These are phyloP conservation scores for Pichia heedii DNA, from an alignment of 805 yeast genomes.

Conservation along the genomic window DNA sequence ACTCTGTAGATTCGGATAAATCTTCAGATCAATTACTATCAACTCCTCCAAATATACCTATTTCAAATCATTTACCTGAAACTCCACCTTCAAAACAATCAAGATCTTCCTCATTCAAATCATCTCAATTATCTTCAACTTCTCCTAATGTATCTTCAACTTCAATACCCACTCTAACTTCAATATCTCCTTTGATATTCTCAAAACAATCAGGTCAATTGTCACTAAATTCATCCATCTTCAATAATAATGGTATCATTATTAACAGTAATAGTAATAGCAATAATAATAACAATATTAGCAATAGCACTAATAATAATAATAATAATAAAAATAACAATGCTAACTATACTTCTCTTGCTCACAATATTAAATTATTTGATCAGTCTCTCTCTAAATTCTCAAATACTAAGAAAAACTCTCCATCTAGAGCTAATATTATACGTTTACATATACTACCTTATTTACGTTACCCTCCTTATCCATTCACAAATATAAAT, in stretches of 20 bases:
- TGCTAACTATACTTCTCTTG: background rate
- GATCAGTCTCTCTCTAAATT: conserved; percentile 30
- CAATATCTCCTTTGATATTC: no score
- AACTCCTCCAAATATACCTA: no score
- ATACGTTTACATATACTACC: conserved; percentile 40
- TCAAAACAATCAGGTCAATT: background rate
- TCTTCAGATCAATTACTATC: no score
- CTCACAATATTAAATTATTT: background rate
- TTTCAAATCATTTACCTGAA: no score
- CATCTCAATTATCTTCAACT: background rate
- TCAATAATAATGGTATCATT: no score
- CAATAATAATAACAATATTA: no score
- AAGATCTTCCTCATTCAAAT: background rate
- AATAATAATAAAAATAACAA: background rate
- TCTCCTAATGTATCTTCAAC: no score
- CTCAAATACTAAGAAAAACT: conserved; percentile 28
- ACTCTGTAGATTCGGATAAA: no score
- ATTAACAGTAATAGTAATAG: no score
- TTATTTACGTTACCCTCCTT: conserved; percentile 26
- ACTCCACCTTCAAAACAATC: background rate
- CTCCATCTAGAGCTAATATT: conserved; percentile 36
- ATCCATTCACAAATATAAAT: conserved; percentile 4
- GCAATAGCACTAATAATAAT: no score
- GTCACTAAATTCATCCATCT: background rate
- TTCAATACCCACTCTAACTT: no score